Percentiles rank a stretch among this genome's conserved stretches.
Conservation (phyloP, 2,329 filamentous ascomycete genomes). For the Septoria petroselini region DNA sequence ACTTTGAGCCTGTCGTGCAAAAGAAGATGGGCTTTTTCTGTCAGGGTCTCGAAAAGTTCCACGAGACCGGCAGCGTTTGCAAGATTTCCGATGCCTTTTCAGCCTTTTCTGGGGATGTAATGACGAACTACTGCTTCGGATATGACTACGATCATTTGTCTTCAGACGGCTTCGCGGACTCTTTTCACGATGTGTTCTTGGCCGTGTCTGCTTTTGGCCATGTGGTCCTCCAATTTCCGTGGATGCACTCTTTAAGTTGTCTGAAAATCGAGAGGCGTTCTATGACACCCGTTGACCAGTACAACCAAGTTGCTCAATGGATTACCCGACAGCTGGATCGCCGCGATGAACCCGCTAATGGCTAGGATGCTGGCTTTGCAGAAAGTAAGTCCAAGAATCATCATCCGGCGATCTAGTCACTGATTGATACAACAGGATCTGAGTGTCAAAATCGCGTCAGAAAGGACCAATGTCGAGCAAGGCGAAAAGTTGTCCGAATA, state of each 20-base stretch:
- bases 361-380: conserved; percentile 18
- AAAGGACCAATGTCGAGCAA: conserved; percentile 5
- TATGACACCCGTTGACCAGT: not conserved
- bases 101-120: conserved; percentile 23
- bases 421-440: conserved; percentile 13
- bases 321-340: conserved; percentile 21
- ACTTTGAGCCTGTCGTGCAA: conserved; percentile 21
- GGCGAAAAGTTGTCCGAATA: conserved; percentile 20
- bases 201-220: conserved; percentile 21
- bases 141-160: conserved; percentile 23
- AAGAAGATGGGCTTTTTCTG: conserved; percentile 19
- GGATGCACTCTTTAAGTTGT: conserved; percentile 17
- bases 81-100: conserved; percentile 22
- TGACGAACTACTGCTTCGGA: conserved; percentile 24
- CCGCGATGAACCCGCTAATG: conserved; percentile 21
- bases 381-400: conserved; percentile 1
- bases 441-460: conserved; percentile 15
- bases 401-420: not conserved
- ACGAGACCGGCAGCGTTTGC: conserved; percentile 18
- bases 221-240: conserved; percentile 22
- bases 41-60: conserved; percentile 18
- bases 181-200: conserved; percentile 24
- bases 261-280: not conserved
- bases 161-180: conserved; percentile 21
- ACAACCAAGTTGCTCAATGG: conserved; percentile 14